Base-by-base conservation (phyloP, 805 yeast genomes). In the Yarrowia osloensis region DNA sequence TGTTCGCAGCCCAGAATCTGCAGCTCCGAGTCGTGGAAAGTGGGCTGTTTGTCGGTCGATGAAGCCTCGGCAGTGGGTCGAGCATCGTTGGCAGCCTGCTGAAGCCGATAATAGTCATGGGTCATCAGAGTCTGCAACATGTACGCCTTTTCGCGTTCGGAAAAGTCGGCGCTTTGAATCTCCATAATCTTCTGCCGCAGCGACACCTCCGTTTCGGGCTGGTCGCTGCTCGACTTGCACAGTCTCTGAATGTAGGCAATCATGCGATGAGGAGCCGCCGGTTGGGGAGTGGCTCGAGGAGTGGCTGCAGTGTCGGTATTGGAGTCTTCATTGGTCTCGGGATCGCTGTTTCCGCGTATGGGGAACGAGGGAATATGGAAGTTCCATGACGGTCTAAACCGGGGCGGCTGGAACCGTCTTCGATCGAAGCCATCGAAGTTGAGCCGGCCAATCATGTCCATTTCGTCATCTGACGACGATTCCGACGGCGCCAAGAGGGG, bases 1-100 rank as follows among this genome's bases (percentile, higher is more conserved):
- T 93, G 98, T 22, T 78, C 79, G 74, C 98, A 93, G 2, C 98
- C 98, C 31, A 88, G 74, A 1, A 84, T 78, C 1, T 79, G 78
- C 15, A 78, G 77, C 13, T 65, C 67, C 3, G 70, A 70, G 17
- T 75, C 76, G 15, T 83, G 84, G 68, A 84, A 81, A 68, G 85
- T 86, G 52, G 89, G 85, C 71, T 78, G 79, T 67, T 84, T 80
- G 70, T 84, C 59, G 21, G 52, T 67, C 7, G 33, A 29, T 6
- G 39, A 37, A 12, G 50, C 35, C 12, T 47, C 68, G 0, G 68
- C 44, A 5, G 42, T 35, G 19, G 37, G 47, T 8, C 44, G 28
- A 12, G 66, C 31, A 9, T 21, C 66, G n/a, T 44, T 31, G 9
- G 52, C 66, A 17, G 52, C 54, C 42, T 44, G 54, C 19, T 61